Evolutionary conservation across 257 asterid genomes (phyloP).

Genomic region (Linderniella brevidens): DNA sequence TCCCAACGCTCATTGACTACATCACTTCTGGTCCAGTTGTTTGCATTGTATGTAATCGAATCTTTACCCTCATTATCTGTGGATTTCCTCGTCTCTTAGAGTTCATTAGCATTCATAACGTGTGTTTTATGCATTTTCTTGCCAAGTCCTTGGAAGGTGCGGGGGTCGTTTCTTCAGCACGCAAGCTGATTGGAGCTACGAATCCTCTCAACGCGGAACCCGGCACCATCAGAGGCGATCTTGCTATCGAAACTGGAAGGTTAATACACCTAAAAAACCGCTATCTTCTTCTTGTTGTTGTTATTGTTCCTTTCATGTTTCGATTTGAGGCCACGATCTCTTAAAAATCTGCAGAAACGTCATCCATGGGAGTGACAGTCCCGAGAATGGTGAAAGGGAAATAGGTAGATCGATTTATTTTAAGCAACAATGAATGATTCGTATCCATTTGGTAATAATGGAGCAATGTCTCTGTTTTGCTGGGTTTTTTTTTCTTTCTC

Average conservation of each 20-base stretch:
- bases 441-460: neutral
- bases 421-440: no score
- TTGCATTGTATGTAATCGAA: slow-evolving; percentile 48
- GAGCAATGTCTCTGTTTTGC: neutral
- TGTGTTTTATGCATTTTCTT: slow-evolving; percentile 3
- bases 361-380: slow-evolving; percentile 92
- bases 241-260: slow-evolving; percentile 98
- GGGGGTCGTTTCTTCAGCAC: slow-evolving; percentile 88
- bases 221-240: slow-evolving; percentile 93
- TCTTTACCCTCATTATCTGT: neutral
- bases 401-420: slow-evolving; percentile 29
- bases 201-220: slow-evolving; percentile 94
- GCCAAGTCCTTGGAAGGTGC: slow-evolving; percentile 84
- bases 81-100: no score
- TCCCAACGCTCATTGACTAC: slow-evolving; percentile 71
- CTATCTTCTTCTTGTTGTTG: neutral
- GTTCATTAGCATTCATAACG: no score
- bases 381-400: slow-evolving; percentile 77
- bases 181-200: slow-evolving; percentile 82
- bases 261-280: slow-evolving; percentile 8
- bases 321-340: no score
- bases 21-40: slow-evolving; percentile 92
- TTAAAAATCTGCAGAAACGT: slow-evolving; percentile 48
- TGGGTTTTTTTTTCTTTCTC: neutral
- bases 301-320: no score